phyloP scores from a whole-genome alignment of 1,284 basidiomycete species.

The Cystobasidium slooffiae region DNA sequence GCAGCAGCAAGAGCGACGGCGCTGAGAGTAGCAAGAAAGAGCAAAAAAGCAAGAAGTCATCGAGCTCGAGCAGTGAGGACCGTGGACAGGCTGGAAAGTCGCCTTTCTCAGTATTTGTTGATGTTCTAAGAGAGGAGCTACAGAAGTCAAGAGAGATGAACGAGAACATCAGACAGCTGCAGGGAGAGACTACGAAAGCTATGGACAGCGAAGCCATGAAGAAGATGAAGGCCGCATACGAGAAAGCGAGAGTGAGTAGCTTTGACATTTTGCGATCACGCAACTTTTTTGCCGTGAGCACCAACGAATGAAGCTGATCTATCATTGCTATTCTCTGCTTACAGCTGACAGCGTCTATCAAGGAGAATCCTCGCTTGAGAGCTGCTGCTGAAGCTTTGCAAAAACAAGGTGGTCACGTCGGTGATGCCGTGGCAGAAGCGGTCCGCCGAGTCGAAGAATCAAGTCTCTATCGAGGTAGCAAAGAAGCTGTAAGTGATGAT shows the following conservation, averaged over 20 bases:
- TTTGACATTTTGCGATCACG: constrained; percentile 13
- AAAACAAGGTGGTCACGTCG: constrained; percentile 86
- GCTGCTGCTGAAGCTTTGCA: constrained; percentile 89
- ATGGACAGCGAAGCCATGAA: constrained; percentile 98
- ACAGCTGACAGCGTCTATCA: constrained; percentile 88
- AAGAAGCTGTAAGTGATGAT: constrained; percentile 45
- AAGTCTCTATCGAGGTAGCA: constrained; percentile 79
- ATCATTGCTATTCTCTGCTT: neutral
- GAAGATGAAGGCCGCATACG: constrained; percentile 84
- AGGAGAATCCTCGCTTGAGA: constrained; percentile 90
- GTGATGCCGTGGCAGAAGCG: constrained; percentile 89
- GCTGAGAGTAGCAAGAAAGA: constrained; percentile 38
- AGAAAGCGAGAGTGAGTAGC: constrained; percentile 79
- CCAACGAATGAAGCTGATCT: neutral
- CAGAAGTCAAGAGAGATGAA: constrained; percentile 92
- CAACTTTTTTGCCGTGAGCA: neutral
- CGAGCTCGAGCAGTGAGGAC: constrained; percentile 38
- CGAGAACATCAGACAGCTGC: constrained; percentile 94
- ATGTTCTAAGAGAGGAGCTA: constrained; percentile 88
- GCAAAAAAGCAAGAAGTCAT: constrained; percentile 44
- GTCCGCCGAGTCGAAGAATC: constrained; percentile 91
- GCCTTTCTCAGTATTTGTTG: constrained; percentile 94
- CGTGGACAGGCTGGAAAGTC: constrained; percentile 60
- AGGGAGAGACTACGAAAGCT: constrained; percentile 95
- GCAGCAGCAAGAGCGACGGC: neutral